Conservation (phyloP, 2,329 filamentous ascomycete genomes). For the Stachybotrys echinatus region DNA sequence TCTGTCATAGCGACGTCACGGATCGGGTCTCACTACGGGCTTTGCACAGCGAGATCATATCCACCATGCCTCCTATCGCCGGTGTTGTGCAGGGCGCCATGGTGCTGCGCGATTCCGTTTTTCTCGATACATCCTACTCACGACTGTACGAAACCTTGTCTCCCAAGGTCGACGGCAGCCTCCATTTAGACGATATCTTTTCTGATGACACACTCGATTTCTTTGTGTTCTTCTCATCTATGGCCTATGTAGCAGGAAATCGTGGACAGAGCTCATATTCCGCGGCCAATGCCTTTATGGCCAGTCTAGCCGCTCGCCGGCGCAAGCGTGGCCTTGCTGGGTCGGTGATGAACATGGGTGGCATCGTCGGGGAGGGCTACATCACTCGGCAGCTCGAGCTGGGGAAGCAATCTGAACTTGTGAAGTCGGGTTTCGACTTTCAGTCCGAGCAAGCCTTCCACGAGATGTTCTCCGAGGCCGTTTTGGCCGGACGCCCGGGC, state of each 20-base stretch:
- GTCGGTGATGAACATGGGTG: slow-evolving; percentile 30
- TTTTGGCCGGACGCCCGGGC: too few relatives aligned
- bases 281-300: slow-evolving; percentile 33
- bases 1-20: slow-evolving; percentile 6
- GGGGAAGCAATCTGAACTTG: too few relatives aligned
- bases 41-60: slow-evolving; percentile 10
- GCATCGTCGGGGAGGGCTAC: slow-evolving; percentile 36
- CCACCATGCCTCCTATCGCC: slow-evolving; percentile 24
- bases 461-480: too few relatives aligned
- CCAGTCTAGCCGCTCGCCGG: slow-evolving; percentile 18
- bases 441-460: too few relatives aligned
- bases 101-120: slow-evolving; percentile 31
- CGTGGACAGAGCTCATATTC: slow-evolving; percentile 30
- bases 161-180: slow-evolving; percentile 32
- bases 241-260: slow-evolving; percentile 26
- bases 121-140: slow-evolving; percentile 23
- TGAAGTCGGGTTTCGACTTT: too few relatives aligned
- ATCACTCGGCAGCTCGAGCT: too few relatives aligned
- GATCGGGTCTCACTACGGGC: slow-evolving; percentile 3
- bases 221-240: slow-evolving; percentile 36
- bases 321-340: slow-evolving; percentile 27
- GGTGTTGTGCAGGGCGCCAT: slow-evolving; percentile 40
- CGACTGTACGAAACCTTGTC: slow-evolving; percentile 18
- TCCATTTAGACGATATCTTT: slow-evolving; percentile 25
- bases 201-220: slow-evolving; percentile 25